Evolutionary conservation across 2,329 filamentous ascomycete species (phyloP).

Genomic region (Trichoderma hamatum): DNA sequence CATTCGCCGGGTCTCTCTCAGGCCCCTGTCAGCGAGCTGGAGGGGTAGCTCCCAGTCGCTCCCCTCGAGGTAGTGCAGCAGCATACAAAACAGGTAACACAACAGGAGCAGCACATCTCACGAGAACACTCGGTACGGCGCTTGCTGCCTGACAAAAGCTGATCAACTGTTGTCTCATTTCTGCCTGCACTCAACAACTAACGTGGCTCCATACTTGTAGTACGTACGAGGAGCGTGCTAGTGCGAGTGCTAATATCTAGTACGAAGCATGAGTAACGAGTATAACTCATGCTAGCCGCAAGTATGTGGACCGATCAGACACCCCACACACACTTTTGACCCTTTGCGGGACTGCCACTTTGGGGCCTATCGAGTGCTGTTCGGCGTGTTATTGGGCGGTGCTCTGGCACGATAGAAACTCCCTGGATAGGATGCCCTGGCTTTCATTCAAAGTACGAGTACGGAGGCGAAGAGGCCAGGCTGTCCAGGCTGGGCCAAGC

Average conservation of each 20-base stretch:
- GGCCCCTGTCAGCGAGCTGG: constrained; percentile 10
- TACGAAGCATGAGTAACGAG: not conserved
- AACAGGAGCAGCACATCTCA: not conserved
- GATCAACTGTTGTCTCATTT: not conserved
- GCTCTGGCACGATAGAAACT: not conserved
- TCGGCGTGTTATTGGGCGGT: not conserved
- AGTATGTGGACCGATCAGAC: constrained; percentile 14
- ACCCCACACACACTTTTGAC: constrained; percentile 9
- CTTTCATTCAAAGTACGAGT: not conserved
- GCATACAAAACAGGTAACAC: not conserved
- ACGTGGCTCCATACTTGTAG: not conserved
- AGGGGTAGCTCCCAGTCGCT: constrained; percentile 5
- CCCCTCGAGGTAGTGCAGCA: not conserved
- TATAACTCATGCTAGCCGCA: not conserved
- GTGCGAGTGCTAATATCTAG: not conserved
- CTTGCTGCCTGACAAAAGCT: not conserved
- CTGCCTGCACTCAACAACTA: not conserved
- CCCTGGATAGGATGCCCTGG: not conserved
- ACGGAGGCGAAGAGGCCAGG: not conserved
- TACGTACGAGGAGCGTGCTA: not conserved
- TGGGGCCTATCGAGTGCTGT: not conserved
- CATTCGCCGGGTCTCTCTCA: not conserved
- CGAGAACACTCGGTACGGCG: not conserved
- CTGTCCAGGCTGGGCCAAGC: not conserved
- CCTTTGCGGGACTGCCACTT: constrained; percentile 14